phyloP scores from a whole-genome alignment of 208 protist genomes.

The Zelonia costaricensis region DNA sequence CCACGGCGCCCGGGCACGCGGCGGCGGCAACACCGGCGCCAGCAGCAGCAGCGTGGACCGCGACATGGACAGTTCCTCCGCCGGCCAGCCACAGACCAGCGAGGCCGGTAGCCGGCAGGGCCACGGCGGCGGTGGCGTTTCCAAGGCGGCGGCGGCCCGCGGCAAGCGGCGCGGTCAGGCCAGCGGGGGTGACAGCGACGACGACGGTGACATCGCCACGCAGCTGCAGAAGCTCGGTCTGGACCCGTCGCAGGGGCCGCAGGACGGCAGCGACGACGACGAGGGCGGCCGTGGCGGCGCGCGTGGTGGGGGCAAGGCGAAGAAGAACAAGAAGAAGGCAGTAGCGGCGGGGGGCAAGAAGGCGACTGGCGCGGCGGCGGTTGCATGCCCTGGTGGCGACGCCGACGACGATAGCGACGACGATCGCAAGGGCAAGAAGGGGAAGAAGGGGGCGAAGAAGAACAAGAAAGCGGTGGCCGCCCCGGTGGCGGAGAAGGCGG shows the following conservation, averaged over 20 bases:
- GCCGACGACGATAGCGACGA: constrained; percentile 21
- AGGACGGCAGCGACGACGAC: constrained; percentile 21
- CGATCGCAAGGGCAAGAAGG: constrained; percentile 14
- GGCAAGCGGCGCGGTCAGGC: too few species aligned
- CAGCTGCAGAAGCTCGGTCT: constrained; percentile 32
- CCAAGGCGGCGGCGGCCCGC: too few species aligned
- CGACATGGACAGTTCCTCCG: background rate
- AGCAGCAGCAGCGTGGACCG: constrained; percentile 15
- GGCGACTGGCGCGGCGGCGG: background rate
- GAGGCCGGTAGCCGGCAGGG: background rate
- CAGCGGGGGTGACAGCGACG: background rate
- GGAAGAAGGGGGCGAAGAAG: constrained; percentile 31
- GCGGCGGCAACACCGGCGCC: background rate
- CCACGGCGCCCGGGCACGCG: background rate
- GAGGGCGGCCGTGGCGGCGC: constrained; percentile 21
- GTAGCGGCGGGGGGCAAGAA: too few species aligned
- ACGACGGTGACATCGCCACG: constrained; percentile 12
- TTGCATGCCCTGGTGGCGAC: background rate
- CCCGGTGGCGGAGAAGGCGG: constrained; percentile 26
- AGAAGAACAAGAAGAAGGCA: constrained; percentile 33
- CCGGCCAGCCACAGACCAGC: background rate
- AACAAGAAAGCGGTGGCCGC: constrained; percentile 23
- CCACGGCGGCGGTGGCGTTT: background rate
- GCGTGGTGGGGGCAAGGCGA: constrained; percentile 20
- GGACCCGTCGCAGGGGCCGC: constrained; percentile 20